A percentile compares a stretch with the other conserved stretches of the same genome.
Evolutionary conservation across 768 basidiomycete species (phyloP).

Genomic region (Suillus subaureus): DNA sequence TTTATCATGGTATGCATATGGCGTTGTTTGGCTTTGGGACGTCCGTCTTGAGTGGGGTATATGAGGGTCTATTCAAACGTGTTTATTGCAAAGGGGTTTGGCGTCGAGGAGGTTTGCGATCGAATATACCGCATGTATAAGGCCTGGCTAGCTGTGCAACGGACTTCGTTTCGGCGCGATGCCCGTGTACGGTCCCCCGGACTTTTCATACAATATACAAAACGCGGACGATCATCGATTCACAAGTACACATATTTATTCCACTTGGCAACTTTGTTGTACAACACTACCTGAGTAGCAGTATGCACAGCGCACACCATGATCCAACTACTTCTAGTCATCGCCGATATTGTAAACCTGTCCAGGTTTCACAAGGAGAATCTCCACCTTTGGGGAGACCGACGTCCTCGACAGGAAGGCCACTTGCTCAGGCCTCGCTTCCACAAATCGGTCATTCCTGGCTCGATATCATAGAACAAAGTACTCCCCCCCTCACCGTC

Average conservation of each 20-base stretch:
- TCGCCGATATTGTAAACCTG: not conserved
- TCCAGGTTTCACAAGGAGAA: not conserved
- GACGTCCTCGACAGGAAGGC: too few species aligned
- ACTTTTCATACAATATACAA: not conserved
- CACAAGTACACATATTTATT: not conserved
- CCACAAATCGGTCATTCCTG: too few species aligned
- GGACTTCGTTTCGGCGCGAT: not conserved
- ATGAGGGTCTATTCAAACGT: not conserved
- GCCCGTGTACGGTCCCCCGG: not conserved
- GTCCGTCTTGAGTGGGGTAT: not conserved
- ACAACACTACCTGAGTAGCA: not conserved
- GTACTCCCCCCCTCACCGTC: not conserved
- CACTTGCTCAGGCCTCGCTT: too few species aligned
- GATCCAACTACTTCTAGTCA: not conserved
- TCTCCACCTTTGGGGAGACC: too few species aligned
- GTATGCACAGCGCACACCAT: not conserved
- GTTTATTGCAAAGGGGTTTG: not conserved
- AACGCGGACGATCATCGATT: not conserved
- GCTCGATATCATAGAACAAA: not conserved
- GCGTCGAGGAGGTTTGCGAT: not conserved
- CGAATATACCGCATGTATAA: not conserved
- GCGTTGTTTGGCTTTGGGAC: not conserved
- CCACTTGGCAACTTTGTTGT: not conserved
- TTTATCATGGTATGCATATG: constrained; percentile 1
- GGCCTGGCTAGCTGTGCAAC: not conserved